Conservation (phyloP, 208 protist species). For the Acanthamoeba divionensis region DNA sequence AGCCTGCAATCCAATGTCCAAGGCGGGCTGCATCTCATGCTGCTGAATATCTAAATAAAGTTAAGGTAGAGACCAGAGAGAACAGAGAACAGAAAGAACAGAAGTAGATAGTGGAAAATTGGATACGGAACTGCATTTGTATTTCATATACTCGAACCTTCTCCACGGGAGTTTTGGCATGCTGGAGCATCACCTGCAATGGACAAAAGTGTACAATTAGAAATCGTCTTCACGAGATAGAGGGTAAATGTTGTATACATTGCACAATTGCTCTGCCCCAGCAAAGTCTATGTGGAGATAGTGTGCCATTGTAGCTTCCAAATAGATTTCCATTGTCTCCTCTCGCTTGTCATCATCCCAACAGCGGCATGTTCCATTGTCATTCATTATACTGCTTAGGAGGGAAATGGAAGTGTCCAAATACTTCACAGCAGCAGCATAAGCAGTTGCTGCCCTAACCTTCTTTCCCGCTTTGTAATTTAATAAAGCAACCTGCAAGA, state of each 20-base stretch:
- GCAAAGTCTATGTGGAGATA: conserved; percentile 2
- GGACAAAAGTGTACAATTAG: too few relatives aligned
- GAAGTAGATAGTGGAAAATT: too few relatives aligned
- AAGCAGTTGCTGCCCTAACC: conserved; percentile 1
- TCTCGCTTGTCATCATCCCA: background rate
- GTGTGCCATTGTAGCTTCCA: background rate
- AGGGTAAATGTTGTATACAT: background rate
- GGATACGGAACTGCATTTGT: conserved; percentile 52
- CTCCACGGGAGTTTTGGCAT: background rate
- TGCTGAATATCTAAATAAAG: background rate
- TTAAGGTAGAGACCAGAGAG: too few relatives aligned
- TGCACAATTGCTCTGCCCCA: conserved; percentile 23
- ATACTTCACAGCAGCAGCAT: conserved; percentile 18
- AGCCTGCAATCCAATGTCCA: conserved; percentile 18
- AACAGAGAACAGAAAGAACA: too few relatives aligned
- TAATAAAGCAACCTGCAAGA: background rate
- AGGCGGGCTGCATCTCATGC: background rate
- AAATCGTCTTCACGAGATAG: too few relatives aligned
- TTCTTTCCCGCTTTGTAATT: conserved; percentile 37
- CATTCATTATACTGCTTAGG: background rate
- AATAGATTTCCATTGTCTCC: conserved; percentile 30
- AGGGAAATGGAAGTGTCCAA: conserved; percentile 1
- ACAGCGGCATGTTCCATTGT: background rate
- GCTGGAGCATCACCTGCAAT: background rate
- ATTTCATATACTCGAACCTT: background rate